Conservation (phyloP, 805 yeast genomes). For the Myxozyma monticola region DNA sequence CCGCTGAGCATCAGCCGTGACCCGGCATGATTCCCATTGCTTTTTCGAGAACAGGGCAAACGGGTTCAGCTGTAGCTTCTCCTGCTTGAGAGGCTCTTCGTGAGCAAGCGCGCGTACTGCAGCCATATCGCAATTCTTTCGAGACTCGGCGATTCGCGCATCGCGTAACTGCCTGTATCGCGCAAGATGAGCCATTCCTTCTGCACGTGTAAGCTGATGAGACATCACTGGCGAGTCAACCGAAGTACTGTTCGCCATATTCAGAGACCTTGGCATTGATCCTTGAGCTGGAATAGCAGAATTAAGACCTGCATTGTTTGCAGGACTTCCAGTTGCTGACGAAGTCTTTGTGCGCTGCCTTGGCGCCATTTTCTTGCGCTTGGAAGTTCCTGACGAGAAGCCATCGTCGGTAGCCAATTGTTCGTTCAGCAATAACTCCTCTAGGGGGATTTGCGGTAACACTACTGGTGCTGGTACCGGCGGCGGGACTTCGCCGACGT, state of each 20-base stretch:
- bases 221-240: neutral
- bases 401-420: conserved; percentile 1
- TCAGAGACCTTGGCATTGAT: neutral
- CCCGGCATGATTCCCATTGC: conserved; percentile 44
- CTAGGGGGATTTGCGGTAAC: conserved; percentile 18
- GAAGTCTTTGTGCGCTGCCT: conserved; percentile 11
- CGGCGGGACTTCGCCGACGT: conserved; percentile 22
- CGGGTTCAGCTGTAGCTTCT: conserved; percentile 44
- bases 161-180: conserved; percentile 16
- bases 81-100: conserved; percentile 42
- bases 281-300: conserved; percentile 3
- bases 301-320: neutral
- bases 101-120: conserved; percentile 38
- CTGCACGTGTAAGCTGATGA: conserved; percentile 5
- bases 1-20: conserved; percentile 39
- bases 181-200: conserved; percentile 11
- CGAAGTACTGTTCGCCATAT: neutral
- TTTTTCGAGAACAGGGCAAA: conserved; percentile 45
- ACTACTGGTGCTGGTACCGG: conserved; percentile 18
- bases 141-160: conserved; percentile 12
- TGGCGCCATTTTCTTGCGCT: conserved; percentile 4
- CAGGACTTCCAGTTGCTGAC: neutral
- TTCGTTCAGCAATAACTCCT: conserved; percentile 8
- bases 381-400: neutral
- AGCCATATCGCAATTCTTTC: conserved; percentile 11